Base-by-base conservation (phyloP, 2,329 filamentous ascomycete genomes). In the Neofusicoccum kwambonambiense region DNA sequence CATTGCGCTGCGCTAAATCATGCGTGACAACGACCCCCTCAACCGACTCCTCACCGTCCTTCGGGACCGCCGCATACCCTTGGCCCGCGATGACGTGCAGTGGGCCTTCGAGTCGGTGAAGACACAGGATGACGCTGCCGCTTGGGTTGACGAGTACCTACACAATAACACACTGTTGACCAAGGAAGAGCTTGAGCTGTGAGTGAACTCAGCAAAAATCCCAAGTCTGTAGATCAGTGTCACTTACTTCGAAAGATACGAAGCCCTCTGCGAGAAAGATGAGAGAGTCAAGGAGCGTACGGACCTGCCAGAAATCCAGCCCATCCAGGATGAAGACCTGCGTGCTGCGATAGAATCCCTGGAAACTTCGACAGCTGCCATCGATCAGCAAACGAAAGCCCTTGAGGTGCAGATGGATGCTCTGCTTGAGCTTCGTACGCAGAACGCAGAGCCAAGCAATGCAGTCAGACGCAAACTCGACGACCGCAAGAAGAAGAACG, bases 401-500 rank as follows among this genome's bases (percentile, higher is more conserved):
- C 73, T 92, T 17, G 82, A 83, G 64, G 80, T 83, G 58, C 89
- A 92, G 73, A 85, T 86, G 66, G 83, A 86, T 69, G 87, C 87
- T 9, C 74, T 91, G 61, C 76, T 87, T 66, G 81, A 81, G 39
- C 74, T 85, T 27, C 78, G 86, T 68, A 77, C 84, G 4, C 82
- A 82, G 58, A 83, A 65, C 12, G 17, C 74, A 50, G 76, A 77
- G 63, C 75, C 76, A 3, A 78, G 78, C 70, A 72, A 66, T 68
- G 75, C 67, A 67, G 80, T 67, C 70, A 79, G 69, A 72, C 66
- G 77, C 66, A 67, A 76, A 73, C 64, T 69, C 70, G 67, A 78
- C 72, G 73, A 82, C 73, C 68, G 47, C 68, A 77, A 37, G 76
- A 69, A 72, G 39, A 75, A 71, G 57, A 70, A 75, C 51, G 69